phyloP scores from a whole-genome alignment of 176 grass and related monocot species.

The Carex kokanica region DNA sequence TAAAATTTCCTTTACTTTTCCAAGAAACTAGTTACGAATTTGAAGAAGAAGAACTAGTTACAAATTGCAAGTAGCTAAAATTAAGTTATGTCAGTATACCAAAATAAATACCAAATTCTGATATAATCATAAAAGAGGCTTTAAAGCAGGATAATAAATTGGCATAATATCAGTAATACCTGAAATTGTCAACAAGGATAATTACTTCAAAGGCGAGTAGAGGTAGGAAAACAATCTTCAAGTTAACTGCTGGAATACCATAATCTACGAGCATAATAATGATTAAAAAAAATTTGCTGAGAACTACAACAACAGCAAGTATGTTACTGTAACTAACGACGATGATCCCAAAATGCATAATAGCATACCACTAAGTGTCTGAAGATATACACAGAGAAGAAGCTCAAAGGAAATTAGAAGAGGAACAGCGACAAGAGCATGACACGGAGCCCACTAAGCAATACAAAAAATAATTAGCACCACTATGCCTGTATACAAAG shows the following conservation, averaged over 20 bases:
- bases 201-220: constrained; percentile 72
- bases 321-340: neutral
- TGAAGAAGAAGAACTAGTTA: neutral
- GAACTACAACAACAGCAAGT: neutral
- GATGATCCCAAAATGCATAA: neutral
- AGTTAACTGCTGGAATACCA: constrained; percentile 42
- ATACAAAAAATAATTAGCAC: constrained; percentile 32
- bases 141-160: neutral
- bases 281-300: neutral
- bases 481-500: neutral
- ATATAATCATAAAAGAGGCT: neutral
- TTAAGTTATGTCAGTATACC: neutral
- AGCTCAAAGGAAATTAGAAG: constrained; percentile 84
- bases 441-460: constrained; percentile 85
- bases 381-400: constrained; percentile 86
- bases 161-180: constrained; percentile 38
- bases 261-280: constrained; percentile 33
- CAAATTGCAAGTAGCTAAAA: neutral
- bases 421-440: constrained; percentile 71
- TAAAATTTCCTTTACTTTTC: constrained; percentile 3
- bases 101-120: neutral
- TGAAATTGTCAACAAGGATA: constrained; percentile 95
- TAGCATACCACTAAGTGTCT: constrained; percentile 55
- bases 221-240: constrained; percentile 96
- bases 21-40: neutral